Percentiles rank a stretch among this genome's conserved stretches.
Evolutionary conservation across 495 filamentous ascomycete species (phyloP).

Genomic region (Aspergillus steynii): DNA sequence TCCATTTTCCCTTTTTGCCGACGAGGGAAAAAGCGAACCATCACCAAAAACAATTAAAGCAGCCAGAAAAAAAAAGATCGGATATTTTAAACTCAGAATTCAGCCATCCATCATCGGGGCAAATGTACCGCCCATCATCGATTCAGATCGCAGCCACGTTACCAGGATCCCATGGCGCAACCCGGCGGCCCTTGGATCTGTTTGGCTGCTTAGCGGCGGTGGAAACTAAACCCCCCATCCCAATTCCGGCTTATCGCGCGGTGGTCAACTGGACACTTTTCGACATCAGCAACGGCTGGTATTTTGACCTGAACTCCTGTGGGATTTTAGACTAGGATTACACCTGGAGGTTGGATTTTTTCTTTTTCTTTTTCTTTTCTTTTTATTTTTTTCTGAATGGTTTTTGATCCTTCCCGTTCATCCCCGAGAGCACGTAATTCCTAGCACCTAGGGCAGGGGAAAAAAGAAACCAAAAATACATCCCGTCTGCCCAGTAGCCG

Average conservation of each 20-base stretch:
- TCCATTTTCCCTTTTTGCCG: background rate
- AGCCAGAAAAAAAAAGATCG: background rate
- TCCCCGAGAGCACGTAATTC: background rate
- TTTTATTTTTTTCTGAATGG: too few species aligned
- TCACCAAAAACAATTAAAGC: background rate
- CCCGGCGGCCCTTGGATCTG: conserved; percentile 8
- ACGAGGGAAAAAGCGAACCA: too few species aligned
- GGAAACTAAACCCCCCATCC: background rate
- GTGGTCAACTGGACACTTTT: background rate
- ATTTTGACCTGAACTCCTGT: background rate
- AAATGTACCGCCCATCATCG: conserved; percentile 4
- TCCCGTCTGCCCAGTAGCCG: background rate
- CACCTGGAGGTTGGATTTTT: background rate
- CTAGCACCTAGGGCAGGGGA: too few species aligned
- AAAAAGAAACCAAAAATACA: background rate
- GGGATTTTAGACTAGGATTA: too few species aligned
- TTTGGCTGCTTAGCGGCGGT: background rate
- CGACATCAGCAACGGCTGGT: background rate
- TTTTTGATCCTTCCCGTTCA: background rate
- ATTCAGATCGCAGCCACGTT: conserved; percentile 17
- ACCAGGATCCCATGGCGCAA: conserved; percentile 16
- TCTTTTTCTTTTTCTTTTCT: background rate
- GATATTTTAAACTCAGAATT: too few species aligned
- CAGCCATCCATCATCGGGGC: background rate
- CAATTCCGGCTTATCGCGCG: background rate